Conservation (phyloP, 1,284 basidiomycete genomes). For the Kwoniella shivajii region DNA sequence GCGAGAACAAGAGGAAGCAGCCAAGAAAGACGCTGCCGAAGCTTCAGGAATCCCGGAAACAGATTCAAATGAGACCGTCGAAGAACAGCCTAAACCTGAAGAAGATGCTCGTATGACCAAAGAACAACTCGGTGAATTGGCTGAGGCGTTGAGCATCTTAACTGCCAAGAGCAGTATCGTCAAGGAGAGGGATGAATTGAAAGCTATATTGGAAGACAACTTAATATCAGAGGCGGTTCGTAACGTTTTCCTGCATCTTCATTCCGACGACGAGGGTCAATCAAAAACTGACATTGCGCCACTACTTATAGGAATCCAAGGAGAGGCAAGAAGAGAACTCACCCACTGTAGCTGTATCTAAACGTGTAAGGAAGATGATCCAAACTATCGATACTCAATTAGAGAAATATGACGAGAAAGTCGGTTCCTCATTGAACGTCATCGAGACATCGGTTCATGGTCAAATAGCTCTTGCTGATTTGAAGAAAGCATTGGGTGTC, state of each 20-base stretch:
- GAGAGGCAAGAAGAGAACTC: slow-evolving; percentile 52
- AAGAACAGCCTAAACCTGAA: slow-evolving; percentile 44
- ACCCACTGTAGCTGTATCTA: slow-evolving; percentile 66
- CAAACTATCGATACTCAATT: slow-evolving; percentile 94
- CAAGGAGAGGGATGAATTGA: slow-evolving; percentile 91
- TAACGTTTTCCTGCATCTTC: background rate
- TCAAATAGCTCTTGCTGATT: slow-evolving; percentile 84
- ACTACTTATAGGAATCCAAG: slow-evolving; percentile 48
- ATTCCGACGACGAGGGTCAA: background rate
- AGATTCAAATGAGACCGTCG: slow-evolving; percentile 8
- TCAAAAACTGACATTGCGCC: background rate
- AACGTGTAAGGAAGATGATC: slow-evolving; percentile 93
- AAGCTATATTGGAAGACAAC: slow-evolving; percentile 88
- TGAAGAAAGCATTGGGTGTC: slow-evolving; percentile 85
- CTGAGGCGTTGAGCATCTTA: slow-evolving; percentile 86
- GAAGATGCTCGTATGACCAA: slow-evolving; percentile 91
- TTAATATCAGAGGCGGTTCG: slow-evolving; percentile 77
- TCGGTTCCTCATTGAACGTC: slow-evolving; percentile 89
- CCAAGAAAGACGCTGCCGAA: slow-evolving; percentile 71
- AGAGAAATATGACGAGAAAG: slow-evolving; percentile 85
- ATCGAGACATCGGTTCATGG: slow-evolving; percentile 91
- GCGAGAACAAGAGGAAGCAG: slow-evolving; percentile 70
- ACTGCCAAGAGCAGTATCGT: slow-evolving; percentile 96
- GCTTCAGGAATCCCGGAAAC: slow-evolving; percentile 69
- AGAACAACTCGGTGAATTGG: slow-evolving; percentile 92